phyloP scores from a whole-genome alignment of 2,329 filamentous ascomycete species.

The Cladobotryum protrusum region DNA sequence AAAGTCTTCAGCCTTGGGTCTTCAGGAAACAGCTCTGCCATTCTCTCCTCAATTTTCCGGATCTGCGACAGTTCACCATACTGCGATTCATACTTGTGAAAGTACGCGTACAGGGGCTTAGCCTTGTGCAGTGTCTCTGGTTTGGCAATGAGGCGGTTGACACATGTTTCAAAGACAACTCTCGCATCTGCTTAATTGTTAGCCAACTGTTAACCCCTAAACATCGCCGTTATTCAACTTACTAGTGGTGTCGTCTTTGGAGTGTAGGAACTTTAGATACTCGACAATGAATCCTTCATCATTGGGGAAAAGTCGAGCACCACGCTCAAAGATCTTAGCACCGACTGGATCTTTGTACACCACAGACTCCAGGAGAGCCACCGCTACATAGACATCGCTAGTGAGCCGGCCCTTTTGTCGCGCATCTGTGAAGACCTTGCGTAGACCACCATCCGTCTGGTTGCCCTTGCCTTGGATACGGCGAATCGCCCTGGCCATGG shows the following conservation, averaged over 20 bases:
- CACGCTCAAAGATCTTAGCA: constrained; percentile 92
- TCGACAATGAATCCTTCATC: constrained; percentile 92
- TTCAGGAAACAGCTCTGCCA: constrained; percentile 88
- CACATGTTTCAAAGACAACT: constrained; percentile 91
- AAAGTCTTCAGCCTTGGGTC: constrained; percentile 75
- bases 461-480: constrained; percentile 81
- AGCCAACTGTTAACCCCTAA: constrained; percentile 9
- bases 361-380: constrained; percentile 87
- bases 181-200: constrained; percentile 62
- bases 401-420: constrained; percentile 81
- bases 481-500: constrained; percentile 86
- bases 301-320: constrained; percentile 86
- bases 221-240: constrained; percentile 35
- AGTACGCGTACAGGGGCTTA: constrained; percentile 81
- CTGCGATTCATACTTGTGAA: constrained; percentile 91
- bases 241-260: constrained; percentile 90
- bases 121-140: constrained; percentile 68
- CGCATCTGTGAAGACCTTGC: constrained; percentile 84
- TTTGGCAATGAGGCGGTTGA: constrained; percentile 73
- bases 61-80: constrained; percentile 92
- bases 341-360: constrained; percentile 93
- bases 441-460: constrained; percentile 64
- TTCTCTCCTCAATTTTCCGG: constrained; percentile 81
- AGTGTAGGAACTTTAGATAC: constrained; percentile 90
- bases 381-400: constrained; percentile 91